phyloP scores from a whole-genome alignment of 108 stramenopile species.

The Conticribra guillardii region DNA sequence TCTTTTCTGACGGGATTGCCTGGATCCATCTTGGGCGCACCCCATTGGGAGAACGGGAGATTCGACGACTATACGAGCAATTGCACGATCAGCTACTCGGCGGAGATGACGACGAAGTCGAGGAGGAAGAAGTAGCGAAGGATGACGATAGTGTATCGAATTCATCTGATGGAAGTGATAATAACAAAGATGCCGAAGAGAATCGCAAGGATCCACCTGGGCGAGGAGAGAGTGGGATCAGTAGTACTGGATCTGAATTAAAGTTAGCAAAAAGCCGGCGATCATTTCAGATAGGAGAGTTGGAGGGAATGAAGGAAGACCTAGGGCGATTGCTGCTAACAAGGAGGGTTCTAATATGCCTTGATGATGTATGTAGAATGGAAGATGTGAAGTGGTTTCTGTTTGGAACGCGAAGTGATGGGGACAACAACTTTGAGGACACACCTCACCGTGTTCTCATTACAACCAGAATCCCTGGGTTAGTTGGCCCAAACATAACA shows the following conservation, averaged over 20 bases:
- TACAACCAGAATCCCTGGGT: constrained; percentile 74
- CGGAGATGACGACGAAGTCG: constrained; percentile 63
- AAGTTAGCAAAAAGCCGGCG: constrained; percentile 68
- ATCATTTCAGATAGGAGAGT: constrained; percentile 79
- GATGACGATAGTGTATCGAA: constrained; percentile 43
- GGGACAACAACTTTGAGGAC: constrained; percentile 48
- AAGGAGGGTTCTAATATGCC: constrained; percentile 75
- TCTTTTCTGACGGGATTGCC: constrained; percentile 89
- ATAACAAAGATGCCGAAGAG: constrained; percentile 15
- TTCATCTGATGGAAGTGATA: constrained; percentile 28
- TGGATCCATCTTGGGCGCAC: constrained; percentile 83
- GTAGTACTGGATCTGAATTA: constrained; percentile 15
- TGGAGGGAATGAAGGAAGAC: constrained; percentile 89
- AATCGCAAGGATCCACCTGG: constrained; percentile 1
- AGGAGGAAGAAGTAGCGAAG: constrained; percentile 36
- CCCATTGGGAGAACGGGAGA: constrained; percentile 76
- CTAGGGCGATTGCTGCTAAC: constrained; percentile 60
- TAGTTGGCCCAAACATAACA: constrained; percentile 74
- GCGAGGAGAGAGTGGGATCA: constrained; percentile 16
- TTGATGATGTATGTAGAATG: constrained; percentile 87
- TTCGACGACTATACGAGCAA: constrained; percentile 86
- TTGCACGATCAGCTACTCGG: constrained; percentile 74
- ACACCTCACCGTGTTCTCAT: constrained; percentile 73
- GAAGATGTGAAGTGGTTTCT: constrained; percentile 92
- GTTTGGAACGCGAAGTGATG: constrained; percentile 60